phyloP scores from a whole-genome alignment of 2,329 filamentous ascomycete genomes.

The Ophiocordyceps australis region DNA sequence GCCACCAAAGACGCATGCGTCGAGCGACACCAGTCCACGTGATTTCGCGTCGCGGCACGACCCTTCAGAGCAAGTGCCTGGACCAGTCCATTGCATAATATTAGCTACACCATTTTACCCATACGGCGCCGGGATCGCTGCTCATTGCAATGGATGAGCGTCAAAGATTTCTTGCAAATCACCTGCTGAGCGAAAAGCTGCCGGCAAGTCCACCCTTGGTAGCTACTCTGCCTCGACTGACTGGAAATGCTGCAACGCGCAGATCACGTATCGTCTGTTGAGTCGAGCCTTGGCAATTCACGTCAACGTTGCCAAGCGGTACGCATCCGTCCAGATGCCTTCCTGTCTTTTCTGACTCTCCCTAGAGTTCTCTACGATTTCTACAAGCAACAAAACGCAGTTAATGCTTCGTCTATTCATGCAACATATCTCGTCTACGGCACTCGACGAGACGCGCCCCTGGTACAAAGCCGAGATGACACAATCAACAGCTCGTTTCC shows the following conservation, averaged over 20 bases:
- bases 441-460: too few relatives aligned
- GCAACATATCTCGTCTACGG: constrained; percentile 87
- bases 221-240: not conserved
- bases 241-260: constrained; percentile 2
- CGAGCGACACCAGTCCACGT: too few relatives aligned
- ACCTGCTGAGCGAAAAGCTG: constrained; percentile 58
- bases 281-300: constrained; percentile 72
- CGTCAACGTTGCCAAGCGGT: constrained; percentile 82
- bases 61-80: too few relatives aligned
- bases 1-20: too few relatives aligned
- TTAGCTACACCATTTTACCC: too few relatives aligned
- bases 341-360: not conserved
- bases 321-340: constrained; percentile 10
- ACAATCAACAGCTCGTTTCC: constrained; percentile 52
- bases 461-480: too few relatives aligned
- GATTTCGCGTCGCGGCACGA: too few relatives aligned
- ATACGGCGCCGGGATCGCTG: too few relatives aligned
- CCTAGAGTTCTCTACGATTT: constrained; percentile 80
- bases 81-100: too few relatives aligned
- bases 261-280: constrained; percentile 78
- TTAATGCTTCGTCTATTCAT: constrained; percentile 59
- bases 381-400: constrained; percentile 63
- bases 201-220: constrained; percentile 30
- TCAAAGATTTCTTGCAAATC: constrained; percentile 54
- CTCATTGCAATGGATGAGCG: constrained; percentile 48